Base-by-base conservation (phyloP, 139 green algal species). In the Coelastrella sp. region DNA sequence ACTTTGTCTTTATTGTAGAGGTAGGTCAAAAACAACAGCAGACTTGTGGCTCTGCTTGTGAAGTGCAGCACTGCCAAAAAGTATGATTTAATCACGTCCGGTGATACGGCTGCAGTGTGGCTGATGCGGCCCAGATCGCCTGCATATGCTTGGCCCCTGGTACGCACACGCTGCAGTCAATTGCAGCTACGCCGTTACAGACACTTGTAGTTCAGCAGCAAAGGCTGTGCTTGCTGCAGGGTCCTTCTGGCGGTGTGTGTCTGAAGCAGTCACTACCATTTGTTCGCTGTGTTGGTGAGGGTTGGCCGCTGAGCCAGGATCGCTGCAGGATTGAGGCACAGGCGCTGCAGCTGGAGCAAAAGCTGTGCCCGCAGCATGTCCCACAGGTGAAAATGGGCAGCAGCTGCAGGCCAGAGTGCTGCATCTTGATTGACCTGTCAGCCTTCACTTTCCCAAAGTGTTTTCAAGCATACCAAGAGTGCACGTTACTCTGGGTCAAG, bases 1-100 rank as follows among this genome's bases (percentile, higher is more conserved):
- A 99, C 93, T 99, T 98, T 91, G 97, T 99, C 66, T 99, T 97
- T 93, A 97, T 99, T 35, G 85, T 99, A 57, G 81, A 82, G 63
- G 85, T 84, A 24, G 17, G 68, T 76, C 4, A 17, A 7, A 1
- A 22, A 72, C 63, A 72, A 5, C 63, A 72, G 4, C 12, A 72
- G 35, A 49, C 35, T 49, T 49, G 35, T 49, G 35, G 35, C 35
- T 70, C 63, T 70, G 63, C 63, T 20, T 70, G 63, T 70, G 63
- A 12, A 70, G 63, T 70, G 63, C 63, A 70, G 14, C 63, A 70
- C 11, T 70, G 63, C 63, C 35, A 49, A 49, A 49, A 49, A 49
- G 35, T 49, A 49, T 49, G 1, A 49, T 49, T 49, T 3, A 49
- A 5, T 49, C 35, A 49, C 35, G 35, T 49, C 35, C 1, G 35